A percentile compares a stretch with the other conserved stretches of the same genome.
phyloP scores from a whole-genome alignment of 345 rosid species.

The Boechera divaricarpa region DNA sequence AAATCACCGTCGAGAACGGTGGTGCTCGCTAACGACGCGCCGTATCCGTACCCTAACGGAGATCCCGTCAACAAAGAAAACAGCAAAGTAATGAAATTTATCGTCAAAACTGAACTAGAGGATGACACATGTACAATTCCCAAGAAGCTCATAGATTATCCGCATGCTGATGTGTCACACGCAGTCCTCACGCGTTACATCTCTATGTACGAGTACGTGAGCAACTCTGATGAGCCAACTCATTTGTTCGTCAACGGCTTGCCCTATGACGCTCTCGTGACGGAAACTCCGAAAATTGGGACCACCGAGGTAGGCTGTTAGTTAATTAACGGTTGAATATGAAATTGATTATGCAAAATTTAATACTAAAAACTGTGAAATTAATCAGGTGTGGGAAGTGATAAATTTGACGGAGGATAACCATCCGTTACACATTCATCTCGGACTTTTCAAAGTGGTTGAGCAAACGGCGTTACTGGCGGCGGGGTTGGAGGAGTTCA shows the following conservation, averaged over 20 bases:
- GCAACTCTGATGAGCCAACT: constrained; percentile 64
- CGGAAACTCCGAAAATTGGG: constrained; percentile 75
- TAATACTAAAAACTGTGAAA: constrained; percentile 40
- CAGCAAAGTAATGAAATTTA: constrained; percentile 76
- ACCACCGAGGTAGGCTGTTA: constrained; percentile 56
- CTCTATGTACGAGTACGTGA: constrained; percentile 80
- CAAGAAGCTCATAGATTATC: constrained; percentile 52
- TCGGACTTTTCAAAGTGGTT: constrained; percentile 71
- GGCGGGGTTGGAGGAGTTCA: constrained; percentile 54
- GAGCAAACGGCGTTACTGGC: constrained; percentile 63
- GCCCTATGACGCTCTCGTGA: constrained; percentile 62
- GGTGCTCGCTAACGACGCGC: constrained; percentile 69
- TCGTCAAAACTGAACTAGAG: constrained; percentile 50
- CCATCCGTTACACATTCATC: constrained; percentile 89
- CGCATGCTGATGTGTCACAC: constrained; percentile 50
- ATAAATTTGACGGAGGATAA: constrained; percentile 90
- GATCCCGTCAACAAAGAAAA: constrained; percentile 70
- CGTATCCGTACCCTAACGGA: constrained; percentile 76
- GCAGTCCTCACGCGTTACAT: constrained; percentile 64
- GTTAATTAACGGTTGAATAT: neutral
- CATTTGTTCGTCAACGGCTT: constrained; percentile 80
- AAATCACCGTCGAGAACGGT: constrained; percentile 54
- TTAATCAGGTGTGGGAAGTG: constrained; percentile 74
- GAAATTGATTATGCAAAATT: neutral
- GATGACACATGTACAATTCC: constrained; percentile 61